Base-by-base conservation (phyloP, 176 grass and related monocot genomes). In the Pontederia crassipes region DNA sequence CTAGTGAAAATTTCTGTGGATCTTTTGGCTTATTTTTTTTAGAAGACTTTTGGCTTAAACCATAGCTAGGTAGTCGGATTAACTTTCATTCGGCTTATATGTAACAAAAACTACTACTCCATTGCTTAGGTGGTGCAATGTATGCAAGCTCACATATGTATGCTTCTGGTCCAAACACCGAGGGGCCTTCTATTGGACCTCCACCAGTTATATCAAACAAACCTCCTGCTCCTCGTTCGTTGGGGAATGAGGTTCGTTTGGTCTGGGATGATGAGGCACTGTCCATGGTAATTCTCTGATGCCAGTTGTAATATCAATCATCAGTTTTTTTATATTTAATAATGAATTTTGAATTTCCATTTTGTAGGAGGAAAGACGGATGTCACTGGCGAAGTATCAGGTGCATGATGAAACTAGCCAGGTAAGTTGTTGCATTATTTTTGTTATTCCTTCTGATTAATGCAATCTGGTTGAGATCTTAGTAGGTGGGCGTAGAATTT, bases 401-500 rank as follows among this genome's bases (percentile, higher is more conserved):
- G 79, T 99, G 82, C 94, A 93, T 89, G 94, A 99, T 73, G 94
- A 99, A 99, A 99, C 94, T 76, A 99, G 88, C 88, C 88, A 99
- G 94, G 94, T 99, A 99, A 99, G 94, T 99, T 77, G 8, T 85
- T 69, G 29, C 47, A 77, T 58, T 68, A 40, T 58, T 66, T 60
- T 72, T 50, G 68, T 88, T 75, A 10, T 74, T 85, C 54, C 64
- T 59, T 78, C 69, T 71, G 59, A 70, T 81, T 27, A 28, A 67
- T 67, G 17, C 59, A 48, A 56, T 64, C 35, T 55, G 51, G 50
- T 55, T 64, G 52, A 62, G 70, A 55, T 54, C 12, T 17, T n/a
- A 45, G 46, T 68, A 52, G 71, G 14, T 74, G 16, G 71, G 60
- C 46, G 20, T 24, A 51, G 15, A 59, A 14, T 40, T 40, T 20